A percentile compares a stretch with the other conserved stretches of the same genome.
These are phyloP conservation scores for Calycina marina DNA, from an alignment of 2,329 filamentous ascomycete genomes.

Conservation along the genomic window DNA sequence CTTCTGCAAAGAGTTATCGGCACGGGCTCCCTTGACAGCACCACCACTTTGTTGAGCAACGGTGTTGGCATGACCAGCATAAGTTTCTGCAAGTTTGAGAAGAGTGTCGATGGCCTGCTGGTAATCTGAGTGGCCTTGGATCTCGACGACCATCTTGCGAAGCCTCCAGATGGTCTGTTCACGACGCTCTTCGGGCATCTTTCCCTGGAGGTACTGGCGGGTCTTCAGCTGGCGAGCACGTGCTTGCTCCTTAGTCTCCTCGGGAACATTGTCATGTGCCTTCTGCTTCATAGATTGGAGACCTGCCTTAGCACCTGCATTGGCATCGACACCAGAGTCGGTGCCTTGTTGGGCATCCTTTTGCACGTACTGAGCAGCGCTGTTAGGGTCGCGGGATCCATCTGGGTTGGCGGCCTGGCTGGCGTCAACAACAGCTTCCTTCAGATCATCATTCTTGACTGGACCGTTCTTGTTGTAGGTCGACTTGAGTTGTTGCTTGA, in stretches of 20 bases:
- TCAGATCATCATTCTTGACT: conserved; percentile 37
- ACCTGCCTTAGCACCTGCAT: conserved; percentile 27
- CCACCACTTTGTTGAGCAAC: conserved; percentile 49
- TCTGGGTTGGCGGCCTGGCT: conserved; percentile 39
- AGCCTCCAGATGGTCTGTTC: conserved; percentile 84
- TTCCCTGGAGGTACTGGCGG: conserved; percentile 65
- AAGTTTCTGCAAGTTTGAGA: conserved; percentile 70
- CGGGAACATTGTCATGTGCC: conserved; percentile 43
- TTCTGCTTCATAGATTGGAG: conserved; percentile 35
- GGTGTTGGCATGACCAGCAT: conserved; percentile 58
- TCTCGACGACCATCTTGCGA: conserved; percentile 96
- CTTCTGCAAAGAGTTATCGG: conserved; percentile 44
- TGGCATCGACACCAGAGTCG: conserved; percentile 34
- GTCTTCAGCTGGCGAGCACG: conserved; percentile 38
- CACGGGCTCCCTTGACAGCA: conserved; percentile 58
- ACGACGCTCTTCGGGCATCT: conserved; percentile 83
- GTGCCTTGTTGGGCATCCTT: conserved; percentile 30
- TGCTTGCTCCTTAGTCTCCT: conserved; percentile 37
- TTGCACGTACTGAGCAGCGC: conserved; percentile 34
- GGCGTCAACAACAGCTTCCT: conserved; percentile 44
- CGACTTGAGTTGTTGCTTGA: conserved; percentile 54
- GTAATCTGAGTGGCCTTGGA: conserved; percentile 83
- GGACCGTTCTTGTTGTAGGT: conserved; percentile 39
- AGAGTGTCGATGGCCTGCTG: conserved; percentile 72
- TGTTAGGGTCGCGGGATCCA: conserved; percentile 36